Evolutionary conservation across 345 rosid genomes (phyloP).

Genomic region (Bruguiera parviflora): DNA sequence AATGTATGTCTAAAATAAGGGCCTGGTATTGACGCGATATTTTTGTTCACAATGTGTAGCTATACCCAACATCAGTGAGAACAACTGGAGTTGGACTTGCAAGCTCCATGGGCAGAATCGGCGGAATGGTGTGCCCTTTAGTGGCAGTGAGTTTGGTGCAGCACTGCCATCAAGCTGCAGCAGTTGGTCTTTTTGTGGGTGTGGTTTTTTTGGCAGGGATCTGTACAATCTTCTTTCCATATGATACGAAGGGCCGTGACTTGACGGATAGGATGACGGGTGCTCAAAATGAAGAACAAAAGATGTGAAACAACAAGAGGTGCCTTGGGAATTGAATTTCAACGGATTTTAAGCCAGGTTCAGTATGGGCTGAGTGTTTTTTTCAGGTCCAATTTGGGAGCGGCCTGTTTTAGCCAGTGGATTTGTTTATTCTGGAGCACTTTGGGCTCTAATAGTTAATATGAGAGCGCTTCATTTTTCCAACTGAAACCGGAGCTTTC

Average conservation of each 20-base stretch:
- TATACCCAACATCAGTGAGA: constrained; percentile 52
- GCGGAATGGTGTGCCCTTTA: constrained; percentile 83
- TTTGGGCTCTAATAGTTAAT: too few relatives aligned
- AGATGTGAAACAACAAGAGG: not conserved
- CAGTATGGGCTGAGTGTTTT: too few relatives aligned
- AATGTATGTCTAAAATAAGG: too few relatives aligned
- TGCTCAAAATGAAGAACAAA: constrained; percentile 12
- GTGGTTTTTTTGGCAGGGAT: constrained; percentile 58
- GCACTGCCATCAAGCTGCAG: constrained; percentile 68
- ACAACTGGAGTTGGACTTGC: constrained; percentile 81
- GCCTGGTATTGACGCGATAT: too few relatives aligned
- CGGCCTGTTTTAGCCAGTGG: too few relatives aligned
- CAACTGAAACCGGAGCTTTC: too few relatives aligned
- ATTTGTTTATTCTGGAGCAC: too few relatives aligned
- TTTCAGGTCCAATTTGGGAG: too few relatives aligned
- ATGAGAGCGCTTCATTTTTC: too few relatives aligned
- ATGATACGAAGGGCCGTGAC: constrained; percentile 75
- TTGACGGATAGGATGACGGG: constrained; percentile 43
- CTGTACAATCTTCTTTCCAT: constrained; percentile 62
- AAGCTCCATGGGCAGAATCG: constrained; percentile 83
- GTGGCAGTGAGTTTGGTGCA: constrained; percentile 80
- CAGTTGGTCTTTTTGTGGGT: constrained; percentile 57
- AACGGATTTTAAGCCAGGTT: too few relatives aligned
- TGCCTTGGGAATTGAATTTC: too few relatives aligned
- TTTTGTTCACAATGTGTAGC: too few relatives aligned